A percentile compares a stretch with the other conserved stretches of the same genome.
Conservation (phyloP, 2,329 filamentous ascomycete genomes). For the Neofusicoccum kwambonambiense region DNA sequence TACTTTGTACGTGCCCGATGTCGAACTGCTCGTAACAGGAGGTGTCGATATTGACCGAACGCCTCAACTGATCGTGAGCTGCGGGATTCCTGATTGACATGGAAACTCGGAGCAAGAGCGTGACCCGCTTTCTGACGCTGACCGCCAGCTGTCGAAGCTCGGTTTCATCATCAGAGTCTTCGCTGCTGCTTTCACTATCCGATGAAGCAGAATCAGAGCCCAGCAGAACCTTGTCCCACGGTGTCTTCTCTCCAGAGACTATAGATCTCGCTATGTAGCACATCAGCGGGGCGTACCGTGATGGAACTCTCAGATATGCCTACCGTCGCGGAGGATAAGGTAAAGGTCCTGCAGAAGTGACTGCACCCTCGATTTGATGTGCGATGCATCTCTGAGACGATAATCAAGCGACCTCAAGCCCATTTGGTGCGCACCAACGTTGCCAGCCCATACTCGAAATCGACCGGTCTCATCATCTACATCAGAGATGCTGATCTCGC, state of each 20-base stretch:
- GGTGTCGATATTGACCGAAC: conserved; percentile 27
- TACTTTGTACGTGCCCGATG: conserved; percentile 27
- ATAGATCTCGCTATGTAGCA: conserved; percentile 19
- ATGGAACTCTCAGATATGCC: too few species aligned
- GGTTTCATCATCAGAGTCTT: conserved; percentile 15
- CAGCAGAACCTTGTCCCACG: conserved; percentile 25
- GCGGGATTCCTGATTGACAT: conserved; percentile 34
- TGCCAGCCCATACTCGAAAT: conserved; percentile 37
- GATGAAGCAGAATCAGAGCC: conserved; percentile 19
- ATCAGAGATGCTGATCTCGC: conserved; percentile 27
- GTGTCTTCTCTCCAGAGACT: conserved; percentile 21
- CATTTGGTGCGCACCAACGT: conserved; percentile 36
- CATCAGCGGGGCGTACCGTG: too few species aligned
- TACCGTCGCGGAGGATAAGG: too few species aligned
- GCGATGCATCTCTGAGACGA: conserved; percentile 30
- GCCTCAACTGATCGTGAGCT: conserved; percentile 28
- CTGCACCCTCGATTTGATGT: too few species aligned
- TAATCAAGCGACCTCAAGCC: conserved; percentile 38
- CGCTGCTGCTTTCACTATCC: background rate
- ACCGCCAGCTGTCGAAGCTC: conserved; percentile 27
- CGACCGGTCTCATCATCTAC: conserved; percentile 37
- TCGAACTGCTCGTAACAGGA: conserved; percentile 29
- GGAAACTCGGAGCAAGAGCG: conserved; percentile 33
- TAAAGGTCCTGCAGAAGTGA: too few species aligned
- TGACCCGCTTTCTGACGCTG: conserved; percentile 26